Percentiles rank a stretch among this genome's conserved stretches.
Evolutionary conservation across 352 stramenopile genomes (phyloP).

Genomic region (Thalassiosira ordinaria): DNA sequence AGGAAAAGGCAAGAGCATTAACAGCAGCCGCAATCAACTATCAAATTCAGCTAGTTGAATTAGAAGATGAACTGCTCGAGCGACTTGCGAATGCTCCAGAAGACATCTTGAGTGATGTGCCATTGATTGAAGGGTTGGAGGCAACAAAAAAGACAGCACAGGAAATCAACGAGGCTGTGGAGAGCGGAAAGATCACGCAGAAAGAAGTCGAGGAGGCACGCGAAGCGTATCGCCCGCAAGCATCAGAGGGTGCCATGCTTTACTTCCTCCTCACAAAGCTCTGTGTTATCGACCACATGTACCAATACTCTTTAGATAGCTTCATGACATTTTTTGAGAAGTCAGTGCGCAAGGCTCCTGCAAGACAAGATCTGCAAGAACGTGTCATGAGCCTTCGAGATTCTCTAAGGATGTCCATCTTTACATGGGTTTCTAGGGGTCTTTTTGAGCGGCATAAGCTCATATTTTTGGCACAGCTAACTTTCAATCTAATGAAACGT

Average conservation of each 20-base stretch:
- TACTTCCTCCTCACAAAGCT: slow-evolving; percentile 97
- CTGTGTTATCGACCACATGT: slow-evolving; percentile 96
- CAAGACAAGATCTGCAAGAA: slow-evolving; percentile 90
- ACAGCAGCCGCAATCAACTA: slow-evolving; percentile 88
- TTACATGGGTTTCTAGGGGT: slow-evolving; percentile 94
- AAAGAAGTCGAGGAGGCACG: slow-evolving; percentile 94
- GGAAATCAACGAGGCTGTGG: slow-evolving; percentile 91
- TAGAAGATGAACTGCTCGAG: slow-evolving; percentile 95
- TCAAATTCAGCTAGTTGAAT: slow-evolving; percentile 95
- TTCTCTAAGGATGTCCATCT: slow-evolving; percentile 95
- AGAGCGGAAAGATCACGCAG: slow-evolving; percentile 92
- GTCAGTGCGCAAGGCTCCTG: slow-evolving; percentile 90
- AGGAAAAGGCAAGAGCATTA: slow-evolving; percentile 95
- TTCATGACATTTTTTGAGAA: slow-evolving; percentile 98
- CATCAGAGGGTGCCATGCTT: slow-evolving; percentile 95
- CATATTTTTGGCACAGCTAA: slow-evolving; percentile 96
- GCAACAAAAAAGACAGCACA: slow-evolving; percentile 97
- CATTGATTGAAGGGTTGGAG: slow-evolving; percentile 96
- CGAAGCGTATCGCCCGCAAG: slow-evolving; percentile 93
- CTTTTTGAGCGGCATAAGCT: slow-evolving; percentile 97
- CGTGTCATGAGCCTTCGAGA: slow-evolving; percentile 92
- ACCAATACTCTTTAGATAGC: slow-evolving; percentile 96
- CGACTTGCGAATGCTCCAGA: slow-evolving; percentile 98
- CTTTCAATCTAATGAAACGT: slow-evolving; percentile 97
- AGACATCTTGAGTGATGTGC: slow-evolving; percentile 99